These are phyloP conservation scores for Kodamaea nitidulidarum DNA, from an alignment of 805 yeast species.

Conservation along the genomic window DNA sequence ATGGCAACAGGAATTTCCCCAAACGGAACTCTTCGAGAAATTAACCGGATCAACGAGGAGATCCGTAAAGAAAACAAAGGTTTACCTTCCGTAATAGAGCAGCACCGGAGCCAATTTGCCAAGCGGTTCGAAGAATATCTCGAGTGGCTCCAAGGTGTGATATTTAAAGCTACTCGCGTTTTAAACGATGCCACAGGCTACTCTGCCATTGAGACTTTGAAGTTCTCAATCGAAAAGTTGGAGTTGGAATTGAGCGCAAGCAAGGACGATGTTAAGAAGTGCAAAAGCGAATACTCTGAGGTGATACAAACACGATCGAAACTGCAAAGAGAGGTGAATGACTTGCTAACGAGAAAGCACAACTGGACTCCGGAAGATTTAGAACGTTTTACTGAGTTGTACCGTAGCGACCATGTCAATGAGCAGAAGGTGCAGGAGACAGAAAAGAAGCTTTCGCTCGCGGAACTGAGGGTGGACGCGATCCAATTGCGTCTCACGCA, in stretches of 20 bases:
- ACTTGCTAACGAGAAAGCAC: constrained; percentile 77
- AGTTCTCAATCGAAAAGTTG: constrained; percentile 50
- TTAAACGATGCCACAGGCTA: constrained; percentile 93
- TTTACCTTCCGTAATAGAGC: constrained; percentile 46
- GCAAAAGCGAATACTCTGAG: constrained; percentile 50
- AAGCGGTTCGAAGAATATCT: constrained; percentile 46
- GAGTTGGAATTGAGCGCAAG: constrained; percentile 51
- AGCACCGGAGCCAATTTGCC: constrained; percentile 30
- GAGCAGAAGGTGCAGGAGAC: constrained; percentile 56
- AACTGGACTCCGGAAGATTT: constrained; percentile 77
- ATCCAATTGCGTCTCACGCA: constrained; percentile 65
- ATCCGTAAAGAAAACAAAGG: constrained; percentile 24
- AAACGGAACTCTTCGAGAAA: background rate
- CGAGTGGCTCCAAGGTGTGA: constrained; percentile 53
- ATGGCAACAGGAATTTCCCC: too few species aligned
- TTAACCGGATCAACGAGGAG: constrained; percentile 7
- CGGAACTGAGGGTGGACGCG: constrained; percentile 65
- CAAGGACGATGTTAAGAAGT: constrained; percentile 43
- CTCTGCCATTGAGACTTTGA: constrained; percentile 68
- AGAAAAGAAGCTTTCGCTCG: constrained; percentile 42
- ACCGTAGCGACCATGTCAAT: constrained; percentile 74
- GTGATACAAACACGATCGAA: constrained; percentile 62
- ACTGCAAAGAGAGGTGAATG: constrained; percentile 84
- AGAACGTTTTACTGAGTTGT: constrained; percentile 77
- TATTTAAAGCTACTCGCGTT: constrained; percentile 58